Percentiles rank a stretch among this genome's conserved stretches.
Conservation (phyloP, 192 early-diverging fungal species). For the Nowakowskiella sp. region DNA sequence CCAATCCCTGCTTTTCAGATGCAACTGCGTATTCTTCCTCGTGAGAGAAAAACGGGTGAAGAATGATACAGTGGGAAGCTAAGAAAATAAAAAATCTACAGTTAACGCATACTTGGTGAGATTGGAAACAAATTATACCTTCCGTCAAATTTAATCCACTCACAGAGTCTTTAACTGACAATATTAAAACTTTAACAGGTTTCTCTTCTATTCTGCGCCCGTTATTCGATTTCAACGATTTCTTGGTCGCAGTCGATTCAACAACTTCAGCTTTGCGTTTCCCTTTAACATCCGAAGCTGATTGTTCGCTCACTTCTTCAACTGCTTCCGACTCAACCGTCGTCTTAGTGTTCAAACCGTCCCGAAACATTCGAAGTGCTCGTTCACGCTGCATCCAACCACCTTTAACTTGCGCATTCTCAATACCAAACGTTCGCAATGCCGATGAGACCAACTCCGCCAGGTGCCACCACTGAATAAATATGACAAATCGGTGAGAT, state of each 20-base stretch:
- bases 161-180: constrained; percentile 18
- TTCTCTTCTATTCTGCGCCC: too few relatives aligned
- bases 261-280: too few relatives aligned
- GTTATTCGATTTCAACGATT: too few relatives aligned
- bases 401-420: constrained; percentile 6
- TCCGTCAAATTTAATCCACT: constrained; percentile 21
- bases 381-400: constrained; percentile 5
- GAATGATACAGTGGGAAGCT: background rate
- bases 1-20: constrained; percentile 17
- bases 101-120: background rate
- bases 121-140: constrained; percentile 7
- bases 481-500: constrained; percentile 4
- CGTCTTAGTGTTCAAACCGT: background rate
- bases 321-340: background rate
- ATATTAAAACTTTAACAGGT: constrained; percentile 16
- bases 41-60: constrained; percentile 11
- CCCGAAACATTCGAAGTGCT: constrained; percentile 9
- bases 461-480: constrained; percentile 9
- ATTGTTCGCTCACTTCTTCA: background rate
- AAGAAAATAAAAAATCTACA: background rate
- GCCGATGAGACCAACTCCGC: constrained; percentile 7
- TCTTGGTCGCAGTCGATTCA: too few relatives aligned
- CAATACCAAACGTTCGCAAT: constrained; percentile 9
- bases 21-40: constrained; percentile 14
- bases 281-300: too few relatives aligned